These are phyloP conservation scores for Verticillium nonalfalfae DNA, from an alignment of 2,329 filamentous ascomycete genomes.

Conservation along the genomic window DNA sequence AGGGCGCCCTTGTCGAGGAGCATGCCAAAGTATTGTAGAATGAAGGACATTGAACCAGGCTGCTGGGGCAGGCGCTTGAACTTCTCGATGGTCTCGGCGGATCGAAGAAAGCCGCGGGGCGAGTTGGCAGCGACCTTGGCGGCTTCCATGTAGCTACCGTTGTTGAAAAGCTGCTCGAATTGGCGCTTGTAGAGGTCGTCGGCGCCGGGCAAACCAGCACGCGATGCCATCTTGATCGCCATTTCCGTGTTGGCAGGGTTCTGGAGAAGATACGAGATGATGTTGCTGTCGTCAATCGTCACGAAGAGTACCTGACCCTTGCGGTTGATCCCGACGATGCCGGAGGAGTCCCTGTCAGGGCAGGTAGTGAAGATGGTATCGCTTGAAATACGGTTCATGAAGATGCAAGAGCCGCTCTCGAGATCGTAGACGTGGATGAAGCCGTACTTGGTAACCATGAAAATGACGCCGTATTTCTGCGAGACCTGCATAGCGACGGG, in stretches of 20 bases:
- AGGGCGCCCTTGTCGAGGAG: conserved; percentile 89
- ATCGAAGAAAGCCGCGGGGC: conserved; percentile 89
- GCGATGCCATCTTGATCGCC: conserved; percentile 92
- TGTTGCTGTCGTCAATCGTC: conserved; percentile 81
- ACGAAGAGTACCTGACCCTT: conserved; percentile 96
- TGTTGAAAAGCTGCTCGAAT: conserved; percentile 79
- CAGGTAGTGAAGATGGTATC: conserved; percentile 98
- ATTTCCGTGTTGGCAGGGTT: conserved; percentile 92
- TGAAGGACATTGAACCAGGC: conserved; percentile 83
- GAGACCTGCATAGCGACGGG: conserved; percentile 97
- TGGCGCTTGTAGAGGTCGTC: conserved; percentile 90
- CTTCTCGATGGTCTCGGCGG: conserved; percentile 88
- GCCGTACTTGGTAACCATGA: conserved; percentile 96
- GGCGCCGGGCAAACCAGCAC: conserved; percentile 87
- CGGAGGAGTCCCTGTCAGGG: conserved; percentile 73
- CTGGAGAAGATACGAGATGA: conserved; percentile 92
- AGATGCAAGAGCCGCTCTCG: conserved; percentile 90
- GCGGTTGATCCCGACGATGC: conserved; percentile 91
- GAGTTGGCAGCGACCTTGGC: conserved; percentile 97
- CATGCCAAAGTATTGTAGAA: conserved; percentile 97
- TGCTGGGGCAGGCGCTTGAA: conserved; percentile 83
- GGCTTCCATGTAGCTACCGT: conserved; percentile 78
- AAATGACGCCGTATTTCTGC: conserved; percentile 92
- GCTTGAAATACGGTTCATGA: conserved; percentile 99
- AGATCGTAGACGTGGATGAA: conserved; percentile 99